A percentile compares a stretch with the other conserved stretches of the same genome.
Conservation (phyloP, 148 eudicot genomes). For the Mesembryanthemum crystallinum region DNA sequence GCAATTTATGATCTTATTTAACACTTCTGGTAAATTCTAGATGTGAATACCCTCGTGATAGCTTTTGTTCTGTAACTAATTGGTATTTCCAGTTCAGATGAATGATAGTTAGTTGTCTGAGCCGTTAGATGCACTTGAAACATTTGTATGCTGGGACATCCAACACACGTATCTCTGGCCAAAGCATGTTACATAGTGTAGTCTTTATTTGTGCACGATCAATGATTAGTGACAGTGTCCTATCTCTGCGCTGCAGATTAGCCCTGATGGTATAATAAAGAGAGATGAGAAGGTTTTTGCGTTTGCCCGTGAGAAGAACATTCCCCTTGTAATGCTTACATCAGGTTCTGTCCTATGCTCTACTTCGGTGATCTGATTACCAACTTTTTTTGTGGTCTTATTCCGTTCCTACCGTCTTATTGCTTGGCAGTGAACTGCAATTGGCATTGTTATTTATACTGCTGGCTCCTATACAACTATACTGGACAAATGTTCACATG, state of each 20-base stretch:
- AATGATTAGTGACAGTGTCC: background rate
- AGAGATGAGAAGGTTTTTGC: conserved; percentile 90
- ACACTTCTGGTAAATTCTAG: background rate
- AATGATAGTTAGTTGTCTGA: background rate
- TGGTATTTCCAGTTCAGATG: background rate
- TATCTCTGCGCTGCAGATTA: conserved; percentile 48
- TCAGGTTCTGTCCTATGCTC: conserved; percentile 58
- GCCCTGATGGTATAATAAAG: conserved; percentile 67
- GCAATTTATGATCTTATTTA: background rate
- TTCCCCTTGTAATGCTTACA: conserved; percentile 88
- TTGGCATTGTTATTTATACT: too few species aligned
- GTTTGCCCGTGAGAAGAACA: conserved; percentile 62
- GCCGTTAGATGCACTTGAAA: background rate
- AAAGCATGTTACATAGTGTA: too few species aligned
- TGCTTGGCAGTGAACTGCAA: background rate
- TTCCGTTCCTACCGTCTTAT: background rate
- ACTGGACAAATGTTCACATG: background rate
- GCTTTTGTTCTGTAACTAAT: background rate
- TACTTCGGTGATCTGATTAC: background rate
- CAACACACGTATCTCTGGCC: too few species aligned
- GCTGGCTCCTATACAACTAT: background rate
- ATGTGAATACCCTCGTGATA: background rate
- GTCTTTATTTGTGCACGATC: background rate
- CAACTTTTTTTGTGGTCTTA: background rate
- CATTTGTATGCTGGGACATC: background rate